Evolutionary conservation across 2,329 filamentous ascomycete species (phyloP).

Genomic region (Malbranchea cinnamomea): DNA sequence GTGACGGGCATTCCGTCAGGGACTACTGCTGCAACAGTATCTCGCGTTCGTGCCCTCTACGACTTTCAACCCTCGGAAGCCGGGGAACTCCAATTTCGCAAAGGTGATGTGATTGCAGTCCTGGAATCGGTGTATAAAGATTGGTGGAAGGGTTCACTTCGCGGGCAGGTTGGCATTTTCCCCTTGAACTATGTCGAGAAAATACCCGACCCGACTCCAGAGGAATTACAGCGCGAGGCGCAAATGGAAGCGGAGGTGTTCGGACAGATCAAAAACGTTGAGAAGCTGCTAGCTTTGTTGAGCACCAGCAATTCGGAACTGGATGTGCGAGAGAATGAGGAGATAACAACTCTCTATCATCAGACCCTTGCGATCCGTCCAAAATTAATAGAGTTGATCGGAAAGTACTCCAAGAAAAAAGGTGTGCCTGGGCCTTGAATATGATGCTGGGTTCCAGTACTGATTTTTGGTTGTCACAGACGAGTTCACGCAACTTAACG

Average conservation of each 20-base stretch:
- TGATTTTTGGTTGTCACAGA: constrained; percentile 37
- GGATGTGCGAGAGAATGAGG: constrained; percentile 85
- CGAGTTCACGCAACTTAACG: constrained; percentile 95
- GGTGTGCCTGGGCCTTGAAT: constrained; percentile 38
- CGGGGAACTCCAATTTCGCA: constrained; percentile 88
- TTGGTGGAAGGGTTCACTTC: constrained; percentile 95
- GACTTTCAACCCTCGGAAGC: constrained; percentile 91
- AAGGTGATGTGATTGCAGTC: constrained; percentile 93
- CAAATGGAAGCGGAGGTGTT: constrained; percentile 83
- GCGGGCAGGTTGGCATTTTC: constrained; percentile 94
- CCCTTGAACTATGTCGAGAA: constrained; percentile 98
- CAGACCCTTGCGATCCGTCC: constrained; percentile 86
- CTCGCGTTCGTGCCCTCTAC: constrained; percentile 79
- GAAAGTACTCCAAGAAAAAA: constrained; percentile 99
- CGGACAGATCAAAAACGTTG: constrained; percentile 61
- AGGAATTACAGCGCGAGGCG: constrained; percentile 87
- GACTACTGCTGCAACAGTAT: constrained; percentile 91
- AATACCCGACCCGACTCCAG: constrained; percentile 79
- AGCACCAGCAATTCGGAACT: constrained; percentile 71
- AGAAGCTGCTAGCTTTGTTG: constrained; percentile 71
- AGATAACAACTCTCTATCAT: constrained; percentile 84
- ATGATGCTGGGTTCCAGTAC: constrained; percentile 3
- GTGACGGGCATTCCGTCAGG: constrained; percentile 49
- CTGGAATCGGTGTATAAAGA: constrained; percentile 97
- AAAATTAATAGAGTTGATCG: constrained; percentile 94